A percentile compares a stretch with the other conserved stretches of the same genome.
phyloP scores from a whole-genome alignment of 345 rosid species.

The Citrus sp. region DNA sequence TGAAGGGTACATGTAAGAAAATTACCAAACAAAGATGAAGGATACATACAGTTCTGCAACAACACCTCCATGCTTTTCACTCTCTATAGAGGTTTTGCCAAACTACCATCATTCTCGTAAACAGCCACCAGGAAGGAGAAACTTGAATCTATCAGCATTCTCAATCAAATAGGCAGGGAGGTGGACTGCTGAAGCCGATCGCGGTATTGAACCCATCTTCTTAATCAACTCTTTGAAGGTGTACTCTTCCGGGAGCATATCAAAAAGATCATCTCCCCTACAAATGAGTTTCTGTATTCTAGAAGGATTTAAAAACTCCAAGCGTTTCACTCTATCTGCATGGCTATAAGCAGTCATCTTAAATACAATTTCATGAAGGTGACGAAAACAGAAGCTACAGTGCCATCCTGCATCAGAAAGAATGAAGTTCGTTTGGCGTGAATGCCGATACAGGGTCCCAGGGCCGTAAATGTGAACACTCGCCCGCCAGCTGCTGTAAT shows the following conservation, averaged over 20 bases:
- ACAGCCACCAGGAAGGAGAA: conserved; percentile 94
- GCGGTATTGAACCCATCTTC: conserved; percentile 73
- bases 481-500: conserved; percentile 85
- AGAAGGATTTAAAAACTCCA: conserved; percentile 40
- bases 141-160: conserved; percentile 70
- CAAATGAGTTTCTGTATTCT: conserved; percentile 75
- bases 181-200: conserved; percentile 86
- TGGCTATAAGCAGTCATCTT: conserved; percentile 97
- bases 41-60: not conserved
- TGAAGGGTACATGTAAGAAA: not conserved
- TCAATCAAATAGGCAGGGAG: conserved; percentile 78
- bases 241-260: conserved; percentile 91
- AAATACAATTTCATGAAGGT: conserved; percentile 59
- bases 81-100: not conserved
- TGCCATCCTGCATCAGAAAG: conserved; percentile 95
- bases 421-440: conserved; percentile 59
- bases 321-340: conserved; percentile 68
- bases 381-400: conserved; percentile 83
- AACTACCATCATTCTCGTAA: conserved; percentile 28
- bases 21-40: not conserved
- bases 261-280: conserved; percentile 67
- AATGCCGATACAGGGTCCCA: conserved; percentile 67
- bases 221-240: conserved; percentile 73
- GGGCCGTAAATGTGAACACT: conserved; percentile 47
- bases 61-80: not conserved